phyloP scores from a whole-genome alignment of 495 filamentous ascomycete genomes.

The Astrocystis sublimbata region DNA sequence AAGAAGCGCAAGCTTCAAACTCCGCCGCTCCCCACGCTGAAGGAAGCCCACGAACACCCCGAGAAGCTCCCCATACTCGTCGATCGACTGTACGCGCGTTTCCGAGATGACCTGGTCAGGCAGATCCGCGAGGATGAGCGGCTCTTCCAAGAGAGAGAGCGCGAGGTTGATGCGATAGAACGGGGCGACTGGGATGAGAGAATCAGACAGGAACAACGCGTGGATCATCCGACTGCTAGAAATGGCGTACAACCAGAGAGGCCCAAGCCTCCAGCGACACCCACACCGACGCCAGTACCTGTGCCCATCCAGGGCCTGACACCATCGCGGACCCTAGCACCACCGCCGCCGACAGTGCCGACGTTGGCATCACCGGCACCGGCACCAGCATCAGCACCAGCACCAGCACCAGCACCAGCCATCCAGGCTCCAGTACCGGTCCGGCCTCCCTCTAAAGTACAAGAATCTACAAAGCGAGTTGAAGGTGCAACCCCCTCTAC shows the following conservation, averaged over 20 bases:
- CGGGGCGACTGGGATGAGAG: slow-evolving; percentile 42
- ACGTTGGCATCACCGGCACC: not conserved
- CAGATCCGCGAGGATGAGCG: slow-evolving; percentile 76
- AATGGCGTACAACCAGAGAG: slow-evolving; percentile 23
- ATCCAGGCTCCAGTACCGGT: slow-evolving; percentile 18
- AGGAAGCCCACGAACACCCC: slow-evolving; percentile 63
- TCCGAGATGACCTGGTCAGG: slow-evolving; percentile 64
- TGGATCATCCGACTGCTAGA: slow-evolving; percentile 17
- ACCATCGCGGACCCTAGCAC: slow-evolving; percentile 16
- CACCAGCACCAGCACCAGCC: slow-evolving; percentile 50
- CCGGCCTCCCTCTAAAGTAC: slow-evolving; percentile 17
- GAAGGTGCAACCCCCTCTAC: slow-evolving; percentile 22
- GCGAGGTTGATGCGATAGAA: slow-evolving; percentile 70
- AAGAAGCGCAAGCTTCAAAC: slow-evolving; percentile 74
- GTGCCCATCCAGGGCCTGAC: slow-evolving; percentile 23
- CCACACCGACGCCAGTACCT: slow-evolving; percentile 10
- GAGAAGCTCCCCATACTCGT: slow-evolving; percentile 69
- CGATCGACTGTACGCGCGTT: slow-evolving; percentile 70
- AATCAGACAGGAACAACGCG: slow-evolving; percentile 20
- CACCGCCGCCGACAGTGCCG: not conserved
- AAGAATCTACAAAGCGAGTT: slow-evolving; percentile 20
- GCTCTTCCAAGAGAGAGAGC: slow-evolving; percentile 60
- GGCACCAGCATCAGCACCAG: slow-evolving; percentile 51
- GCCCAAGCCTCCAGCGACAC: slow-evolving; percentile 17
- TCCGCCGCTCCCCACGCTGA: slow-evolving; percentile 61